Base-by-base conservation (phyloP, 1,284 basidiomycete genomes). In the Phellinidium pouzarii region DNA sequence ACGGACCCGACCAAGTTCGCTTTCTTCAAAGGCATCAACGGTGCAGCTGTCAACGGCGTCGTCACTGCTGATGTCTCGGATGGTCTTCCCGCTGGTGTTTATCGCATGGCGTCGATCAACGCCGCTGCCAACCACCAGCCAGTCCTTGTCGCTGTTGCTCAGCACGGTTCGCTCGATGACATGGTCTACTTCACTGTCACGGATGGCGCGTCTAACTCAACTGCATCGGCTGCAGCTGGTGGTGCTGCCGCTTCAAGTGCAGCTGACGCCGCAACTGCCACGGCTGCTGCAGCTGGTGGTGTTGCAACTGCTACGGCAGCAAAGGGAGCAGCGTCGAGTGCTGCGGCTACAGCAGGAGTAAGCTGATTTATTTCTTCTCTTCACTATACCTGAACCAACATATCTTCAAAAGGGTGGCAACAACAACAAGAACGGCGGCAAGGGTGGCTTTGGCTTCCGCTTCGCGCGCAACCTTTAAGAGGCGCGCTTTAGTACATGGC, bases 21-120 rank as follows among this genome's bases (percentile, higher is more conserved):
- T 8, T 85, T 87, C 69, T 87, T 88, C 80, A 82, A 85, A 72
- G 78, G 80, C 56, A 60, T 82, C 50, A 77, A 82, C 62, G 70
- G 64, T 31, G 64, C 69, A 11, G 80, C 76, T 17, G 59, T 60
- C 47, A 73, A 73, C 41, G 79, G 80, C 31, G 61, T 78, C 4
- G 68, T 82, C 22, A 71, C 72, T 27, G 75, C 75, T 22, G 70
- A 71, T 44, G 79, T 87, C 29, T 67, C 74, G 0, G 68, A 67
- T 19, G 83, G 82, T 50, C 68, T 87, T 14, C 74, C 79, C 14
- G 75, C 74, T 44, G 82, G 82, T 45, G 67, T 71, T 17, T 88
- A 89, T 71, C 72, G 78, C 52, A 60, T 84, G 29, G 76, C 76
- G 59, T 76, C 76, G 26, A 80, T 82, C 63, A 77, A 78, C 61